Conservation (phyloP, 192 early-diverging fungal species). For the Linnemannia zychae region DNA sequence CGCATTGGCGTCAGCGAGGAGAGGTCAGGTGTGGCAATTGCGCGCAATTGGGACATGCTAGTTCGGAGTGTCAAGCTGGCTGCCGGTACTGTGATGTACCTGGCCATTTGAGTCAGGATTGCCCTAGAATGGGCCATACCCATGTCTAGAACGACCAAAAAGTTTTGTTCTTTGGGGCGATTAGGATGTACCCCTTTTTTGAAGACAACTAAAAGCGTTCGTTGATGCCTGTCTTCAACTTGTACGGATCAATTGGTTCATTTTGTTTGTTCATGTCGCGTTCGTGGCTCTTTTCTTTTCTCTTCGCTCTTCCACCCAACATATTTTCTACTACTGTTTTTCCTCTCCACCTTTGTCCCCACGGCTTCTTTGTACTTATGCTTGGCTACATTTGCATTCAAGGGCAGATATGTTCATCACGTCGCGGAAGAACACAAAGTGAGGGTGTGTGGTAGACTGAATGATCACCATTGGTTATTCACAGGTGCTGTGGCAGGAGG, state of each 20-base stretch:
- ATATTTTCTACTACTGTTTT: neutral
- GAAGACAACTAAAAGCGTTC: too few species aligned
- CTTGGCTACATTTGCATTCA: neutral
- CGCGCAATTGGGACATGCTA: constrained; percentile 61
- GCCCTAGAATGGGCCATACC: constrained; percentile 25
- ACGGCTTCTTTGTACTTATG: neutral
- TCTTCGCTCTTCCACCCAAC: neutral
- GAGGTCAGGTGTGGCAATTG: constrained; percentile 66
- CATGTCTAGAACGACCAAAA: neutral
- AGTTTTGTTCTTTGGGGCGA: too few species aligned
- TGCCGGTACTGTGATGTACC: constrained; percentile 57
- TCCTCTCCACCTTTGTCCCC: neutral
- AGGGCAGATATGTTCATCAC: too few species aligned
- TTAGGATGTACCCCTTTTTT: too few species aligned
- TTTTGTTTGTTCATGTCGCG: neutral
- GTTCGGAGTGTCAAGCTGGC: constrained; percentile 58
- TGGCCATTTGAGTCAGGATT: constrained; percentile 58
- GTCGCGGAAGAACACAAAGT: too few species aligned
- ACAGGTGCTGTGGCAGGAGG: too few species aligned
- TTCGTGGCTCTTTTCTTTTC: neutral
- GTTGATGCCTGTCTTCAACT: neutral
- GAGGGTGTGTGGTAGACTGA: too few species aligned
- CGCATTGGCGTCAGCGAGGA: constrained; percentile 42
- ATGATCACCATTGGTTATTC: neutral
- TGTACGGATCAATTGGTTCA: neutral